phyloP scores from a whole-genome alignment of 106 monocot species.

The Allium fistulosum region DNA sequence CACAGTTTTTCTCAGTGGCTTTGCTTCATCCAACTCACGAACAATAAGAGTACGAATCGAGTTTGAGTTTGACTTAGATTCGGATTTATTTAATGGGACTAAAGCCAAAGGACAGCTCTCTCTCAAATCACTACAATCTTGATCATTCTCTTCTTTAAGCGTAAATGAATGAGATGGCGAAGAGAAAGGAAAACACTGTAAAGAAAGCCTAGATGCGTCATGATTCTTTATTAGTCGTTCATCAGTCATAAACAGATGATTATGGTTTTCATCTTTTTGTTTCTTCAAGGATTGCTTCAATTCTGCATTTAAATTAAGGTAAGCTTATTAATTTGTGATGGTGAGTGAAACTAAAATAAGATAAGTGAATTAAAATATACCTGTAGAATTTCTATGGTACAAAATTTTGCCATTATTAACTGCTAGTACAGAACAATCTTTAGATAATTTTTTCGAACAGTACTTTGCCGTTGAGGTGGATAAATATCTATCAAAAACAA shows the following conservation, averaged over 20 bases:
- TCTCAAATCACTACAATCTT: not conserved
- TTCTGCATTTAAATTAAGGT: slow-evolving; percentile 1
- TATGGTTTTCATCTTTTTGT: not conserved
- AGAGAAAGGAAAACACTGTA: slow-evolving; percentile 5
- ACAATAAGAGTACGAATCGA: not conserved
- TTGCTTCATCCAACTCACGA: slow-evolving; percentile 1
- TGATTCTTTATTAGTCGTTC: slow-evolving; percentile 2
- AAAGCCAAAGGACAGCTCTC: not conserved
- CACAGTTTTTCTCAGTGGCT: slow-evolving; percentile 7
- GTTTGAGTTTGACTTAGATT: not conserved
- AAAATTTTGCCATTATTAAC: slow-evolving; percentile 63
- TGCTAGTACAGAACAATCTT: slow-evolving; percentile 35
- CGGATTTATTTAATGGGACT: slow-evolving; percentile 3
- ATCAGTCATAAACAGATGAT: not conserved
- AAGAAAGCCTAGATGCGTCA: slow-evolving; percentile 1
- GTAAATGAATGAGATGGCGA: slow-evolving; percentile 8
- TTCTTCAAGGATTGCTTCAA: not conserved
- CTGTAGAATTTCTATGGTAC: slow-evolving; percentile 29
- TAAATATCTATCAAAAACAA: slow-evolving; percentile 10
- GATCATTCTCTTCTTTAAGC: not conserved
- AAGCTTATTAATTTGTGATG: not conserved
- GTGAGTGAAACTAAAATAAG: not conserved
- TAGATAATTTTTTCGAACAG: slow-evolving; percentile 46
- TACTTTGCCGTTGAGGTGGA: slow-evolving; percentile 40
- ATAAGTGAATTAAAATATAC: slow-evolving; percentile 1